These are phyloP conservation scores for Lactifluus volemus DNA, from an alignment of 768 basidiomycete genomes.

Conservation along the genomic window DNA sequence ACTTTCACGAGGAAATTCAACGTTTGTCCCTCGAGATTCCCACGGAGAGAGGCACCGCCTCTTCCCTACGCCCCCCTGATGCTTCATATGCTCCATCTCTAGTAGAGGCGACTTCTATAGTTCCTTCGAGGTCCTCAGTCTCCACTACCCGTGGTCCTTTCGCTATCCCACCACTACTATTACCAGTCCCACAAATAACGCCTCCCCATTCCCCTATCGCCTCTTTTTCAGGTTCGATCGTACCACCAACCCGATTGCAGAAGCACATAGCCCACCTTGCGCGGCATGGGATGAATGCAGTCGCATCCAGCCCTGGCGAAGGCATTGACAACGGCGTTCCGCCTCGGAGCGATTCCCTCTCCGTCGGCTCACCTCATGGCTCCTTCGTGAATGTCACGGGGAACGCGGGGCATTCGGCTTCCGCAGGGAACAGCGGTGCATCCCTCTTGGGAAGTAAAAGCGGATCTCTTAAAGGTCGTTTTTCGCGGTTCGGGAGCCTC, in stretches of 20 bases:
- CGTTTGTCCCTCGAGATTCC: slow-evolving; percentile 53
- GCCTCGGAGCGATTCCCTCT: slow-evolving; percentile 49
- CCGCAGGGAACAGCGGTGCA: slow-evolving; percentile 35
- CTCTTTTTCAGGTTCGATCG: slow-evolving; percentile 32
- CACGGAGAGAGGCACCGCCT: slow-evolving; percentile 33
- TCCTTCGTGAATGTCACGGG: slow-evolving; percentile 70
- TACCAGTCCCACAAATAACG: slow-evolving; percentile 37
- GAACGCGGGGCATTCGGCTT: slow-evolving; percentile 26
- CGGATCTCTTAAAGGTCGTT: slow-evolving; percentile 61
- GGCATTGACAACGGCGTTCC: slow-evolving; percentile 16
- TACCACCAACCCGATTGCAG: slow-evolving; percentile 55
- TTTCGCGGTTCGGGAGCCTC: slow-evolving; percentile 70
- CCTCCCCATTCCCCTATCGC: slow-evolving; percentile 32
- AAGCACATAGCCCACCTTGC: slow-evolving; percentile 74
- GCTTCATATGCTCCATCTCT: slow-evolving; percentile 14
- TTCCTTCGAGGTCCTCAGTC: slow-evolving; percentile 28
- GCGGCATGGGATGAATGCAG: slow-evolving; percentile 74
- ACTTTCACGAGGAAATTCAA: slow-evolving; percentile 75
- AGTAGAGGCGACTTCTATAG: slow-evolving; percentile 33
- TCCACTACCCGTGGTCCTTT: slow-evolving; percentile 25
- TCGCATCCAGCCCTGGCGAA: slow-evolving; percentile 70
- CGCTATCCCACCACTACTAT: slow-evolving; percentile 44
- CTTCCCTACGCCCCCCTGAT: slow-evolving; percentile 7
- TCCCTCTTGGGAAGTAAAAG: slow-evolving; percentile 58
- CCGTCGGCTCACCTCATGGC: slow-evolving; percentile 59